phyloP scores from a whole-genome alignment of 331 rosid species.

The Malus hybrid region DNA sequence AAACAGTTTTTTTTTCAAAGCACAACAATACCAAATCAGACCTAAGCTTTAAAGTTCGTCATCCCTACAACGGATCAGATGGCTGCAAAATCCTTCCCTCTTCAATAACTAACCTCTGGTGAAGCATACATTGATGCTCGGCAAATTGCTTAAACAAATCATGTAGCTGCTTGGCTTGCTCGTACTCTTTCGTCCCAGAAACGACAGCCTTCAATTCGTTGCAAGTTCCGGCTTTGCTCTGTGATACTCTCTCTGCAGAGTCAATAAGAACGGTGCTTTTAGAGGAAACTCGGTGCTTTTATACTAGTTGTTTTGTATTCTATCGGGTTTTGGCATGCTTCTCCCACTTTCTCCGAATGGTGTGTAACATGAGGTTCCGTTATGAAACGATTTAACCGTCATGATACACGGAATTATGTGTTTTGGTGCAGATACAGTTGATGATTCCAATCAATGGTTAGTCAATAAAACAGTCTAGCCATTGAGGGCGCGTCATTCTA shows the following conservation, averaged over 20 bases:
- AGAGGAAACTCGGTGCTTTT: neutral
- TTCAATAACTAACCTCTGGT: constrained; percentile 25
- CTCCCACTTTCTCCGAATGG: too few species aligned
- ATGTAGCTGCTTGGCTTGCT: constrained; percentile 23
- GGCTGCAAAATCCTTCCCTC: constrained; percentile 20
- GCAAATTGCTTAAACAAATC: constrained; percentile 25
- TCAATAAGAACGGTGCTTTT: neutral
- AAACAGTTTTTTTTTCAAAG: too few species aligned
- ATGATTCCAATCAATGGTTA: neutral
- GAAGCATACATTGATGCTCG: constrained; percentile 27
- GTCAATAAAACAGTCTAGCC: neutral
- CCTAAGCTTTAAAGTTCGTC: neutral
- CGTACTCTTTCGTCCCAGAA: constrained; percentile 33
- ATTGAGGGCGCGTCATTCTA: too few species aligned
- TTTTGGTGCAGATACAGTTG: neutral
- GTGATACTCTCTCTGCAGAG: constrained; percentile 17
- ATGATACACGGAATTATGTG: too few species aligned
- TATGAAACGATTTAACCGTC: too few species aligned
- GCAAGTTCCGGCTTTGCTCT: neutral
- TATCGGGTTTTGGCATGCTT: neutral
- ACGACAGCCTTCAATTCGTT: constrained; percentile 27
- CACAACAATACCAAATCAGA: too few species aligned
- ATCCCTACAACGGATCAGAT: neutral
- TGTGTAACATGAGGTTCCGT: too few species aligned
- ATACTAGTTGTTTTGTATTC: neutral